Base-by-base conservation (phyloP, 164 flowering plant species). In the grape (Vitis vinifera) region DNA sequence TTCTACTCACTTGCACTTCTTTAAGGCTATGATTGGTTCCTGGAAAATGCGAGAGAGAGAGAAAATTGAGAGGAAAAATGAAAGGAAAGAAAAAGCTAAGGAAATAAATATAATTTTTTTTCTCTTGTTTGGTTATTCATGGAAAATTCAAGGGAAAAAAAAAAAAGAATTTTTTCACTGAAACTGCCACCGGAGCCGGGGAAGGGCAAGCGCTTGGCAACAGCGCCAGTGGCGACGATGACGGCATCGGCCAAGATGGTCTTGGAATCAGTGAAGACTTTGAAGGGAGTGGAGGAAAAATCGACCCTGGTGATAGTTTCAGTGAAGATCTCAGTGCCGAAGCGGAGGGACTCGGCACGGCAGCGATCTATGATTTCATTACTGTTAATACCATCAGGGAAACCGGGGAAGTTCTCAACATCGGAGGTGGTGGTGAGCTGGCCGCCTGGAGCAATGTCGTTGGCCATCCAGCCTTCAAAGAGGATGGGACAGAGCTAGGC, bases 391-490 rank as follows among this genome's bases (percentile, higher is more conserved):
- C 98, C 98, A 0, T 87, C 85, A 0, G 97, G 98, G 67, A 96
- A 96, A 0, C 97, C 98, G 1, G 99, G 99, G 76, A 91, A 96
- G 81, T 96, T 96, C 75, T 96, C 99, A 49, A 96, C 99, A 57
- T 96, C 98, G 53, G 98, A 23, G 68, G 97, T 96, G 73, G 99
- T 96, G 65, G 97, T 96, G 68, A 96, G 92, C 76, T 96, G 99
- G 3, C 99, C 99, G 11, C 99, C 99, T 10, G 99, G 90, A 4
- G 99, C 99, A 67, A 96, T 85, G 68, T 78, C 97, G 77, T 92
- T 92, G 72, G 97, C 99, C 98, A 91, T 89, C 92, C 89, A 89
- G 2, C 99, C 99, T 64, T 96, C 98, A 62, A 96, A 96, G 49
- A 96, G 85, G 65, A 96, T 71, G 12, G 99, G 99, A 63, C 83